A percentile compares a stretch with the other conserved stretches of the same genome.
Conservation (phyloP, 2,329 filamentous ascomycete genomes). For the Pseudopyricularia javanii region DNA sequence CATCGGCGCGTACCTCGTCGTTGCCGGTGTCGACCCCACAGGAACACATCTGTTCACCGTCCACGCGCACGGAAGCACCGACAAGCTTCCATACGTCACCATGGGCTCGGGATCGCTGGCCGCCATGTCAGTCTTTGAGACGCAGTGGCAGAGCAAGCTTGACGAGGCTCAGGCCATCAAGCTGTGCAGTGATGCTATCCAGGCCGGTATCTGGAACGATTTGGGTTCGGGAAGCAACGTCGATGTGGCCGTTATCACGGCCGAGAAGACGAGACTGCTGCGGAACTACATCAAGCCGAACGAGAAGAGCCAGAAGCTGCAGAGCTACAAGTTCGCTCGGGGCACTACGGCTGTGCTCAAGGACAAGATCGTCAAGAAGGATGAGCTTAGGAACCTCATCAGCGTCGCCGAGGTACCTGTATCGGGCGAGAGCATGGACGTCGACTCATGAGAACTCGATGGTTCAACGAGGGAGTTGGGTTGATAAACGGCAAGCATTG, state of each 20-base stretch:
- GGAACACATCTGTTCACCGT: conserved; percentile 94
- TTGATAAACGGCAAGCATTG: neutral
- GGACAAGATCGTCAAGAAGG: conserved; percentile 89
- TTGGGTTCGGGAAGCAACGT: conserved; percentile 94
- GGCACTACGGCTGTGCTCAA: conserved; percentile 95
- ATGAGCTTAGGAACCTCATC: conserved; percentile 88
- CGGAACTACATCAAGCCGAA: conserved; percentile 92
- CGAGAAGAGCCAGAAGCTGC: conserved; percentile 77
- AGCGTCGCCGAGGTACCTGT: conserved; percentile 68
- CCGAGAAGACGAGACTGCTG: conserved; percentile 87
- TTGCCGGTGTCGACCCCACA: conserved; percentile 92
- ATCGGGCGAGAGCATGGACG: conserved; percentile 56
- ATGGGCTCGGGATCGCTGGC: conserved; percentile 96
- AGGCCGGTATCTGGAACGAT: conserved; percentile 98
- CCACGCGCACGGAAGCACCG: conserved; percentile 93
- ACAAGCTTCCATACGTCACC: conserved; percentile 98
- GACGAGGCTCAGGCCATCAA: conserved; percentile 71
- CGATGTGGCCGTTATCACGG: conserved; percentile 89
- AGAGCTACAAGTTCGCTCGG: conserved; percentile 80
- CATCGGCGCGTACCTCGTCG: conserved; percentile 95
- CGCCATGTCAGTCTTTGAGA: conserved; percentile 97
- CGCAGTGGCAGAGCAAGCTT: conserved; percentile 75
- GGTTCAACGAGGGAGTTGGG: neutral
- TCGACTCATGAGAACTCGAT: conserved; percentile 40
- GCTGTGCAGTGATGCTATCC: conserved; percentile 74